Base-by-base conservation (phyloP, 257 asterid genomes). In the Gynochthodes officinalis region DNA sequence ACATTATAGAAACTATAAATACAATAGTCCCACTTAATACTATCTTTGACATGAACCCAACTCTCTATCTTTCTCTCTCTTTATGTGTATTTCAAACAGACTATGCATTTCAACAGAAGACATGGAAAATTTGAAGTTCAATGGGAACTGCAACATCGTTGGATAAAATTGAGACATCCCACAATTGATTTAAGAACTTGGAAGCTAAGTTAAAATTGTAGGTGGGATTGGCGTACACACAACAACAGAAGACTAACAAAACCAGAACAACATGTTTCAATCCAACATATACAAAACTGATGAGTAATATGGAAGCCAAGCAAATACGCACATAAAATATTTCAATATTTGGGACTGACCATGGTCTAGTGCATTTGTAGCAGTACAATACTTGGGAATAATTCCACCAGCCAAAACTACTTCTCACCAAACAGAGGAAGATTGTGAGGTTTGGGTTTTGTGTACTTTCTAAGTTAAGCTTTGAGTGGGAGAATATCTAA, bases 191-290 rank as follows among this genome's bases (percentile, higher is more conserved):
- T 69, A 27, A 7, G 28, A 30, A 76, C 72, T 90, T 89, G 86
- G 77, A 82, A 82, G 88, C 69, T 62, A 90, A 90, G 96, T 68
- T 75, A 75, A 75, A 82, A 82, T 74, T 73, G 75, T 67, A 73
- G 87, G 84, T 81, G 86, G 82, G 53, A 43, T 59, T 68, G 69
- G 73, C 48, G 73, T 54, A 39, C 27, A 76, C 19, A 53, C 53
- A 67, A 65, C 77, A 76, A 73, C 67, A 52, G 54, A 72, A 73
- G 5, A 67, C 21, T 39, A 64, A 62, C 44, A 52, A n/a, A 58
- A 55, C 52, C 33, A 64, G 37, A 72, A 59, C n/a, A n/a, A n/a
- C 44, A 44, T 37, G 28, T 46, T 23, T 19, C 55, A 48, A 73
- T 39, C n/a, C 52, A 64, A 52, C n/a, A 19, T 39, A 55, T 4